Percentiles rank a stretch among this genome's conserved stretches.
phyloP scores from a whole-genome alignment of 2,329 filamentous ascomycete genomes.

The Pezicula rhizophila region DNA sequence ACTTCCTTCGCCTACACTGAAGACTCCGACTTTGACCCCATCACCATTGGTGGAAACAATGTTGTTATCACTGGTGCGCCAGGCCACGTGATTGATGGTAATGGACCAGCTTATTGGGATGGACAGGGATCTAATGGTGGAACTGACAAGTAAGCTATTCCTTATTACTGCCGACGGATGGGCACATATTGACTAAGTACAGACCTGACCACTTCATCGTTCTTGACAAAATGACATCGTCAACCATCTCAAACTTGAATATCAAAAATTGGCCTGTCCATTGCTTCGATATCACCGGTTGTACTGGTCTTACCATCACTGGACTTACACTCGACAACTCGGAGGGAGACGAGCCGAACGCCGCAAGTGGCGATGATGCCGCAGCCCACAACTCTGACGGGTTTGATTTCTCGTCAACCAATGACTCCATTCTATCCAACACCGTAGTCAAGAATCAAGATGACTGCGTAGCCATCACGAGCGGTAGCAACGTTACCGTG shows the following conservation, averaged over 20 bases:
- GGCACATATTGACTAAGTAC: slow-evolving; percentile 14
- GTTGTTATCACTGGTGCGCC: slow-evolving; percentile 46
- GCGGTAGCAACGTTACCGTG: slow-evolving; percentile 30
- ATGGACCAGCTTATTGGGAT: slow-evolving; percentile 55
- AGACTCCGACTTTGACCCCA: slow-evolving; percentile 11
- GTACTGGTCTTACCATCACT: slow-evolving; percentile 36
- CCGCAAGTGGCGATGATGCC: slow-evolving; percentile 1
- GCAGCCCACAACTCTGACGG: slow-evolving; percentile 44
- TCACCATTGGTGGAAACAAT: slow-evolving; percentile 46
- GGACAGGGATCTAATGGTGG: slow-evolving; percentile 52
- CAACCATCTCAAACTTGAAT: slow-evolving; percentile 39
- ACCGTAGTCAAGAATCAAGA: slow-evolving; percentile 50
- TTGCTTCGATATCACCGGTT: slow-evolving; percentile 38
- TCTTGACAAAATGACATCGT: slow-evolving; percentile 41
- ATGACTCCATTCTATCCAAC: slow-evolving; percentile 40
- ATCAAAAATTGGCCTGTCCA: slow-evolving; percentile 49
- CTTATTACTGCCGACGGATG: background rate
- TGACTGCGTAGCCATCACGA: slow-evolving; percentile 51
- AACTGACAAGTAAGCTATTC: slow-evolving; percentile 5
- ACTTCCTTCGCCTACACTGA: slow-evolving; percentile 9
- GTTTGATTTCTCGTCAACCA: slow-evolving; percentile 41
- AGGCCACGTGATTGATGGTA: slow-evolving; percentile 48
- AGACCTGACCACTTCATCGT: slow-evolving; percentile 56
- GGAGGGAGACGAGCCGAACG: slow-evolving; percentile 39
- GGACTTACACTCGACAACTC: slow-evolving; percentile 50